Evolutionary conservation across 2,329 filamentous ascomycete genomes (phyloP), one percentile per base, ranked within the genome.

Genomic region (Beauveria rudraprayagi): DNA sequence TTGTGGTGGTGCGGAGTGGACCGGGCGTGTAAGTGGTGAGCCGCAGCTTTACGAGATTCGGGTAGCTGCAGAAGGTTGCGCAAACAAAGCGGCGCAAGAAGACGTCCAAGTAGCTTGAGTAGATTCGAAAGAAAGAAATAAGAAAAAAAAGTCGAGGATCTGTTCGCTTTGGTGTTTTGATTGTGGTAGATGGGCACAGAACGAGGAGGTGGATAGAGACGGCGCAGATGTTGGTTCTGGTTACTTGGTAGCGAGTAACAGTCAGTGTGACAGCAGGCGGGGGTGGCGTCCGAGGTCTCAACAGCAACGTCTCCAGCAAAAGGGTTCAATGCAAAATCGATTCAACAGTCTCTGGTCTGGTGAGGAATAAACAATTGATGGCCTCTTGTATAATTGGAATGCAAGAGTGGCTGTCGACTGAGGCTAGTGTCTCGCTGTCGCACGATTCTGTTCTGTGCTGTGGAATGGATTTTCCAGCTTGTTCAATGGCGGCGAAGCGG

Each of bases 1-100:
- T 43, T 58, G n/a, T 22, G 51, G 19, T 40, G 28, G 14, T 17
- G 54, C 51, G 41, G 47, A 19, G 60, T 58, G 54, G 54, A 61
- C 47, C 54, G 43, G 7, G 40, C 41, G 58, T 61, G 26, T 61
- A 61, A 61, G 60, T 61, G 58, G 50, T 47, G 40, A 61, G 34
- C 5, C 37, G 47, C 46, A 44, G 11, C 28, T 37, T 43, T 60
- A 55, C 19, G 16, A 28, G n/a, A 16, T 9, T 22, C 44, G 58
- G 58, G 34, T 34, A 24, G 30, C 43, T 55, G 58, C 58, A 48
- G 6, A 50, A n/a, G 34, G 44, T 22, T 47, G 44, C 51, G 26
- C 51, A 61, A 55, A 55, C 43, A 24, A 55, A 14, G 34, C 7
- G 16, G 6, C 24, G 14, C 28, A 47, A 24, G 5, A 6, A 19